phyloP scores from a whole-genome alignment of 1,284 basidiomycete species.

The Ustilago sp. region DNA sequence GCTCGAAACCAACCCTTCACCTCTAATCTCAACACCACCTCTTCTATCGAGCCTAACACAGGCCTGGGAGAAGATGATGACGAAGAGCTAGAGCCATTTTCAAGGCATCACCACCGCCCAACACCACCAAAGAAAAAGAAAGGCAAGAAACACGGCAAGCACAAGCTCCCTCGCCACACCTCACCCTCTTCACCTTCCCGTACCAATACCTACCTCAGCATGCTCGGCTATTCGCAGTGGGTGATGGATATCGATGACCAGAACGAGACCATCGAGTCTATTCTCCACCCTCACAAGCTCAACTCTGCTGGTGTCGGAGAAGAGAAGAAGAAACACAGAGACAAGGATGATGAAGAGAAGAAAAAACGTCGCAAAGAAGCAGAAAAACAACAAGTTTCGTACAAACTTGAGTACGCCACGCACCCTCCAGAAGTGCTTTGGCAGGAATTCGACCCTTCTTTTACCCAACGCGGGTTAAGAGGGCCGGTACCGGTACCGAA shows the following conservation, averaged over 20 bases:
- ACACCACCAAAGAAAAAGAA: slow-evolving; percentile 71
- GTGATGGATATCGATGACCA: slow-evolving; percentile 77
- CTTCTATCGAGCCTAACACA: slow-evolving; percentile 31
- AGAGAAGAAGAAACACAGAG: slow-evolving; percentile 18
- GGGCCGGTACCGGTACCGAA: slow-evolving; percentile 73
- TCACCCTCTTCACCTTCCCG: slow-evolving; percentile 79
- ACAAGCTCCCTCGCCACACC: slow-evolving; percentile 76
- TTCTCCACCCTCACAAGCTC: slow-evolving; percentile 20
- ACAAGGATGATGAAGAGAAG: slow-evolving; percentile 10
- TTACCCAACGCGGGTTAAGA: not conserved
- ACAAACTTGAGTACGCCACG: slow-evolving; percentile 65
- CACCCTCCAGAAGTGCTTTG: slow-evolving; percentile 60
- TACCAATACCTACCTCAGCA: slow-evolving; percentile 77
- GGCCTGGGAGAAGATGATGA: slow-evolving; percentile 56
- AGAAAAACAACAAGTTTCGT: slow-evolving; percentile 41
- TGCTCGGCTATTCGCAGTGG: slow-evolving; percentile 86
- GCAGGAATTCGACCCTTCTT: slow-evolving; percentile 41
- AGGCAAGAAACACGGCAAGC: slow-evolving; percentile 74
- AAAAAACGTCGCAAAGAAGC: slow-evolving; percentile 21
- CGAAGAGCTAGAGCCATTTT: slow-evolving; percentile 17
- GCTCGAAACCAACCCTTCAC: slow-evolving; percentile 13
- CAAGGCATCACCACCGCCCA: slow-evolving; percentile 48
- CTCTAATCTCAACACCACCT: not conserved
- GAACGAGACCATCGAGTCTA: slow-evolving; percentile 71
- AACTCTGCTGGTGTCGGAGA: not conserved